A percentile compares a stretch with the other conserved stretches of the same genome.
These are phyloP conservation scores for Metarhizium guizhouense DNA, from an alignment of 2,329 filamentous ascomycete species.

Conservation along the genomic window DNA sequence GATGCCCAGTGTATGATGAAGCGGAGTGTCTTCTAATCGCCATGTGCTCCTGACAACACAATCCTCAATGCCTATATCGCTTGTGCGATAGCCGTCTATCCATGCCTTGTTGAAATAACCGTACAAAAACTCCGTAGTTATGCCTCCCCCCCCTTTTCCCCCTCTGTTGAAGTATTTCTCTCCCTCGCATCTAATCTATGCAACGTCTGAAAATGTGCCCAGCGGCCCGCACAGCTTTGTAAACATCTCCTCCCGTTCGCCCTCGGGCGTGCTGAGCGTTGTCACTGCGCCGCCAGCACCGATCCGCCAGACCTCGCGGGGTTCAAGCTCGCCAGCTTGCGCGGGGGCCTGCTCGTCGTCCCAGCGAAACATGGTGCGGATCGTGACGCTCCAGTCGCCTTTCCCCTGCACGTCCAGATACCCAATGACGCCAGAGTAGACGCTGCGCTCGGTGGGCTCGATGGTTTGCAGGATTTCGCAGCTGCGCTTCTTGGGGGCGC, in stretches of 20 bases:
- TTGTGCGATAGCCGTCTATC: no score
- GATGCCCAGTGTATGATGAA: background rate
- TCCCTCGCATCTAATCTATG: slow-evolving; percentile 9
- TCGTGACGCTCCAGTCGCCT: slow-evolving; percentile 87
- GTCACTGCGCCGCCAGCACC: slow-evolving; percentile 90
- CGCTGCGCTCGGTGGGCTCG: slow-evolving; percentile 56
- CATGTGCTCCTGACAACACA: no score
- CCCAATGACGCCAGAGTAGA: slow-evolving; percentile 85
- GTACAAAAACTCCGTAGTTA: background rate
- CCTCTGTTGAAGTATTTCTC: background rate
- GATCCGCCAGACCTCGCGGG: slow-evolving; percentile 63
- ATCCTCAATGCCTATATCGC: no score
- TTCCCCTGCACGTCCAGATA: slow-evolving; percentile 81
- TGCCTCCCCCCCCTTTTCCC: background rate
- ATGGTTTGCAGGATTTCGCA: slow-evolving; percentile 71
- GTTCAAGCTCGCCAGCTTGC: slow-evolving; percentile 19
- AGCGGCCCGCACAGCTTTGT: slow-evolving; percentile 57
- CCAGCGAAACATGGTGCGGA: slow-evolving; percentile 71
- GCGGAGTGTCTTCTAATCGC: background rate
- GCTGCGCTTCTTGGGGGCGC: slow-evolving; percentile 86
- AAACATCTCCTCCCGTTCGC: slow-evolving; percentile 87
- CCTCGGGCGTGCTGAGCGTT: slow-evolving; percentile 66
- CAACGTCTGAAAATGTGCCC: slow-evolving; percentile 35
- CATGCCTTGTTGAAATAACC: background rate
- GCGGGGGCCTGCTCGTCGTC: slow-evolving; percentile 43